A percentile compares a stretch with the other conserved stretches of the same genome.
phyloP scores from a whole-genome alignment of 192 early-diverging fungal species.

The Diversispora epigaea region DNA sequence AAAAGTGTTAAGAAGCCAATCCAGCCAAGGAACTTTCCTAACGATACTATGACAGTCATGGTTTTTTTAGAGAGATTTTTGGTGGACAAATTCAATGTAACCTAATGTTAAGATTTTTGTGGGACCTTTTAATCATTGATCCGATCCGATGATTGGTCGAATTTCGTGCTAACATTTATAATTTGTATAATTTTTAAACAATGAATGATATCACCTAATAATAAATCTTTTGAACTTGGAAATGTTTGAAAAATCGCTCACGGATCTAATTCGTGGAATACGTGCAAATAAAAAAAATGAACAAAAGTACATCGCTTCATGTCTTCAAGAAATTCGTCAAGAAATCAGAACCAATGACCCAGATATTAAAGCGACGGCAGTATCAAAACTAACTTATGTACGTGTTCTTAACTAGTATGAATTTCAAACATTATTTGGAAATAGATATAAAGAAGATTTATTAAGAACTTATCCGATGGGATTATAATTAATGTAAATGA shows the following conservation, averaged over 20 bases:
- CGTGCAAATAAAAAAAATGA: slow-evolving; percentile 87
- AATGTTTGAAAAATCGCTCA: slow-evolving; percentile 80
- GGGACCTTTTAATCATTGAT: too few relatives aligned
- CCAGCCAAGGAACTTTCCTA: too few relatives aligned
- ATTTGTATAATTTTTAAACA: too few relatives aligned
- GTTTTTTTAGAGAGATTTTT: too few relatives aligned
- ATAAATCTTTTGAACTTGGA: not conserved
- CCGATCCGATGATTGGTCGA: too few relatives aligned
- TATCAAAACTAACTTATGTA: slow-evolving; percentile 86
- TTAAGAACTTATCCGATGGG: not conserved
- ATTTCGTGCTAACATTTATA: too few relatives aligned
- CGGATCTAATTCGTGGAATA: slow-evolving; percentile 94
- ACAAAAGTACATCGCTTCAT: slow-evolving; percentile 79
- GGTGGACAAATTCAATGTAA: too few relatives aligned
- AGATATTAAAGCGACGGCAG: slow-evolving; percentile 81
- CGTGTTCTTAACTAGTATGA: slow-evolving; percentile 8
- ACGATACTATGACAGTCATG: too few relatives aligned
- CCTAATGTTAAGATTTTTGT: too few relatives aligned
- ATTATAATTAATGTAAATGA: too few relatives aligned
- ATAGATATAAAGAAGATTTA: not conserved
- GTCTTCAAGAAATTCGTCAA: slow-evolving; percentile 85
- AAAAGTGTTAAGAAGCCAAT: too few relatives aligned
- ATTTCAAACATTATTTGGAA: not conserved
- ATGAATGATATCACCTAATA: not conserved
- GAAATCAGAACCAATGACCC: slow-evolving; percentile 85